Conservation (phyloP, 306 rosid species). For the Oxytropis ochrocephala region DNA sequence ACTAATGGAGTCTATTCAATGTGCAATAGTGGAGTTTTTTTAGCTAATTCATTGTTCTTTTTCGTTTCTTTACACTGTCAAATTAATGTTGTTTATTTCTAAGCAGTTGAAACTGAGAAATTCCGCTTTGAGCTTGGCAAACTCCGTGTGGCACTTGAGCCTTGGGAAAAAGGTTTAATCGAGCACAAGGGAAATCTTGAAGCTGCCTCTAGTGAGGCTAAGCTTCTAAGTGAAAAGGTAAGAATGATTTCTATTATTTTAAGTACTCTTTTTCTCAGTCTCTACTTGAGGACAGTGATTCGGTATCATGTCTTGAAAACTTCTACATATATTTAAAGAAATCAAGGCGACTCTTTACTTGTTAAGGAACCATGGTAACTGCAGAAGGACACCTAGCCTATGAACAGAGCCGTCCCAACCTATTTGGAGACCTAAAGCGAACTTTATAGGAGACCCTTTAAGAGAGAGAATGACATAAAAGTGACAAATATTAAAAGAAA, state of each 20-base stretch:
- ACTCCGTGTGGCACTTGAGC: constrained; percentile 87
- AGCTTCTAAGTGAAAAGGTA: constrained; percentile 82
- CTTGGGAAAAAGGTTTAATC: constrained; percentile 89
- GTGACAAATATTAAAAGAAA: too few species aligned
- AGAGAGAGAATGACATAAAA: too few species aligned
- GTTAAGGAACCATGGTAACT: background rate
- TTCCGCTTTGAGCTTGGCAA: constrained; percentile 67
- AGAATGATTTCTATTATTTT: constrained; percentile 14
- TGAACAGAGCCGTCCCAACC: too few species aligned
- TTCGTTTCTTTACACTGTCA: background rate
- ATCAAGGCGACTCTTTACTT: background rate
- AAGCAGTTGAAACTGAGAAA: constrained; percentile 80
- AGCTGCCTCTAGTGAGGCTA: constrained; percentile 65
- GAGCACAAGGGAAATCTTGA: constrained; percentile 92
- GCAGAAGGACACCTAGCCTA: background rate
- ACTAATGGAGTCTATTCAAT: background rate
- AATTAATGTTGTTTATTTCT: constrained; percentile 21
- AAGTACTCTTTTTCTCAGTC: background rate
- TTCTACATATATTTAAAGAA: background rate
- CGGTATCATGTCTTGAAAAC: background rate
- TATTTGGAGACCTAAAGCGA: too few species aligned
- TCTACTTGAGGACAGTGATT: background rate
- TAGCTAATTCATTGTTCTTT: background rate
- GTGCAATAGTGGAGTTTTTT: background rate
- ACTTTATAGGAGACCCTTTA: too few species aligned